Base-by-base conservation (phyloP, 1,284 basidiomycete species). In the Sphaerobolus stellatus region DNA sequence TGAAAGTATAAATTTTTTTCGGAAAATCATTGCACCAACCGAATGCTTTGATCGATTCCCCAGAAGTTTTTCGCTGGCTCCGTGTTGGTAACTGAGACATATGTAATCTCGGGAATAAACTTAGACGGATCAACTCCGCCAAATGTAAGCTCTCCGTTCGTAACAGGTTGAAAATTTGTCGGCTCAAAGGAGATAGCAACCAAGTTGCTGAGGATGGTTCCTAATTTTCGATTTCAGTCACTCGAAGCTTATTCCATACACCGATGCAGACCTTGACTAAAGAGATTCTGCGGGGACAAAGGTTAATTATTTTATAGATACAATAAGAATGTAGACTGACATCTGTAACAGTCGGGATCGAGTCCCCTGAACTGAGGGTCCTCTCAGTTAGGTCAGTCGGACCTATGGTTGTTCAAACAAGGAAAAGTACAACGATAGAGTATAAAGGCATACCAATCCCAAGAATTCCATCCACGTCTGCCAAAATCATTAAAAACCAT, bases 171-270 rank as follows among this genome's bases (percentile, higher is more conserved):
- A 14, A 65, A 51, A 6, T 59, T 65, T 24, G 68, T 66, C 14
- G 74, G 74, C 48, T 64, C 66, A 55, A 69, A 75, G 50, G 55
- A 74, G 48, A 75, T 63, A 2, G 70, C 71, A 52, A 74, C 20
- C n/a, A 61, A 56, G 25, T 64, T 48, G 3, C 55, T 48, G 5
- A 61, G 45, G 57, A 75, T 74, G 16, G 50, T 50, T 5, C 69
- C 64, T 53, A 46, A 11, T 5, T 29, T 25, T 6, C 11, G 22
- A 40, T 4, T 30, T 27, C 5, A 20, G 16, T 16, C 5, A 29
- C 6, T 51, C 20, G 11, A 14, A 8, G 7, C 24, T 16, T 13
- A 2, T n/a, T 3, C 18, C n/a, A 36, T 13, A 8, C 8, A 51
- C 28, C 24, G 20, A 43, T 4, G 3, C 4, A n/a, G 22, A 34